Percentiles rank a stretch among this genome's conserved stretches.
These are phyloP conservation scores for Irpex sp. DNA, from an alignment of 1,284 basidiomycete species.

Conservation along the genomic window DNA sequence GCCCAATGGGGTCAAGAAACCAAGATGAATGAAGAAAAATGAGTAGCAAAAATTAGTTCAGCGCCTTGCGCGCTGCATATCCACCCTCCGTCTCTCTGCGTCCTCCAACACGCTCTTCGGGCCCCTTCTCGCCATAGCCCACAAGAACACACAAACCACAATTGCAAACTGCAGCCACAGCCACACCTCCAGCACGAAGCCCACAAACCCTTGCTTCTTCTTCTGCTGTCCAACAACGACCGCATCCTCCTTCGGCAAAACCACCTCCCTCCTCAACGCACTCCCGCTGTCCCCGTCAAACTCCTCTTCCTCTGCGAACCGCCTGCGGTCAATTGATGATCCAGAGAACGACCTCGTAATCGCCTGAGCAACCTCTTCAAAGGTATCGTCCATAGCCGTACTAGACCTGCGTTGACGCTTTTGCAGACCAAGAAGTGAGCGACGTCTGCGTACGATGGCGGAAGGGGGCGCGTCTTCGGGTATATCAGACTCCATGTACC, in stretches of 20 bases:
- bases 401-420: constrained; percentile 10
- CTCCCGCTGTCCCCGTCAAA: not conserved
- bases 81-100: constrained; percentile 35
- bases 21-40: not conserved
- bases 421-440: not conserved
- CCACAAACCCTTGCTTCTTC: constrained; percentile 37
- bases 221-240: constrained; percentile 16
- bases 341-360: constrained; percentile 18
- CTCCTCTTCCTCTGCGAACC: not conserved
- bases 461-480: not conserved
- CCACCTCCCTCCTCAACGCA: not conserved
- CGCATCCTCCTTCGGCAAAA: not conserved
- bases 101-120: constrained; percentile 64
- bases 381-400: constrained; percentile 22
- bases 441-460: not conserved
- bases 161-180: constrained; percentile 75
- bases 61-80: not conserved
- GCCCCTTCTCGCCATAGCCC: constrained; percentile 71
- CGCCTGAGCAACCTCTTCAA: constrained; percentile 22
- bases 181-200: constrained; percentile 67
- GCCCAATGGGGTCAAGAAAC: not conserved
- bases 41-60: not conserved
- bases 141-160: constrained; percentile 71
- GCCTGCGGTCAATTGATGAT: not conserved
- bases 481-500: constrained; percentile 1